Conservation (phyloP, 2,329 filamentous ascomycete genomes). For the Acephala macrosclerotiorum region DNA sequence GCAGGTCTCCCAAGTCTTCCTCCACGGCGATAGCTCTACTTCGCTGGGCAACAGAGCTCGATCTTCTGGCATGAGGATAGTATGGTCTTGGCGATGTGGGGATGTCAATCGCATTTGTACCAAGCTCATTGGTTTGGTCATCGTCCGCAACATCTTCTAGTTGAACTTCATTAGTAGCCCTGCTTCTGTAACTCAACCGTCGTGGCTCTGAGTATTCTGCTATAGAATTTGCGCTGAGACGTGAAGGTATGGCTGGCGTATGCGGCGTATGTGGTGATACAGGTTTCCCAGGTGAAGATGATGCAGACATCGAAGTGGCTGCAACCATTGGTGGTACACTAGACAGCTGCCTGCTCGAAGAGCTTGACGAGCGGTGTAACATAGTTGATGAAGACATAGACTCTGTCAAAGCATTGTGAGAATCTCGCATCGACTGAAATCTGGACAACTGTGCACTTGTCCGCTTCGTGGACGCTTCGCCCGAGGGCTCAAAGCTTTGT, state of each 20-base stretch:
- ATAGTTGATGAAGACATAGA: constrained; percentile 92
- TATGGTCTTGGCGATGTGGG: constrained; percentile 71
- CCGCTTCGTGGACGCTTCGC: constrained; percentile 74
- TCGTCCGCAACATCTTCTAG: constrained; percentile 39
- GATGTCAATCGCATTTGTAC: constrained; percentile 75
- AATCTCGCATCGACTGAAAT: constrained; percentile 89
- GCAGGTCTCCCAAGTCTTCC: constrained; percentile 65
- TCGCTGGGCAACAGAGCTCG: constrained; percentile 74
- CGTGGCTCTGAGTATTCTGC: constrained; percentile 64
- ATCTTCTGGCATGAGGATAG: constrained; percentile 63
- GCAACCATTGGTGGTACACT: constrained; percentile 72
- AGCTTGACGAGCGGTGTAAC: constrained; percentile 81
- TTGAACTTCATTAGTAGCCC: constrained; percentile 32
- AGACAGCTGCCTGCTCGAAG: constrained; percentile 67
- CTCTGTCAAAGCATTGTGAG: constrained; percentile 87
- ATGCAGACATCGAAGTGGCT: constrained; percentile 80
- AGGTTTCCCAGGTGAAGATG: constrained; percentile 89
- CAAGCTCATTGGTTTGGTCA: constrained; percentile 53
- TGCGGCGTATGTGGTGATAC: constrained; percentile 91
- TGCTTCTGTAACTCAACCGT: constrained; percentile 32
- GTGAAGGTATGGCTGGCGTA: constrained; percentile 90
- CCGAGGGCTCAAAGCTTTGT: constrained; percentile 75
- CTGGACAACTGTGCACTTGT: constrained; percentile 83
- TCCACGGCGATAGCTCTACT: constrained; percentile 61
- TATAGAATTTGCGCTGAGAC: constrained; percentile 91